Evolutionary conservation across 345 rosid species (phyloP).

Genomic region (Lepidium sativum): DNA sequence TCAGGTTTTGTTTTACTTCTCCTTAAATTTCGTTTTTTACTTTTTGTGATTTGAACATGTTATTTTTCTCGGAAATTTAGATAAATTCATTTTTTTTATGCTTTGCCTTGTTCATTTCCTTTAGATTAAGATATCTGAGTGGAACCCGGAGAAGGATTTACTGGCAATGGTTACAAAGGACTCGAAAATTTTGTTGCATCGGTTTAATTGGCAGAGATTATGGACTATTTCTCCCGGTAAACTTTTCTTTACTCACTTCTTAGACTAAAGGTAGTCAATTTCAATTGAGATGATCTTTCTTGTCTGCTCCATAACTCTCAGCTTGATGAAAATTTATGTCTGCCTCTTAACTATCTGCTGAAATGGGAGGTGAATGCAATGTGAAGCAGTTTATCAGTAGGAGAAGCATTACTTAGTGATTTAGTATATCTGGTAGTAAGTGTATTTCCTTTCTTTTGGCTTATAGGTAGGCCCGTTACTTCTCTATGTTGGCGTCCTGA

Average conservation of each 20-base stretch:
- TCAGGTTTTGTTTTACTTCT: conserved; percentile 40
- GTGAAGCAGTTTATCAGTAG: background rate
- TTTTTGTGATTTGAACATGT: background rate
- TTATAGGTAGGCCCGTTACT: conserved; percentile 50
- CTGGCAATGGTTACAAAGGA: conserved; percentile 80
- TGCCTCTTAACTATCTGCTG: background rate
- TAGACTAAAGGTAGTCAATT: background rate
- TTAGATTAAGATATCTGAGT: conserved; percentile 61
- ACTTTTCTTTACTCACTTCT: background rate
- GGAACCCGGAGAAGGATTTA: conserved; percentile 87
- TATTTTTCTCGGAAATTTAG: background rate
- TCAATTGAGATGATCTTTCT: background rate
- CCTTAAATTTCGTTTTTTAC: background rate
- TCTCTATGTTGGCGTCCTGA: conserved; percentile 90
- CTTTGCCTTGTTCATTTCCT: background rate
- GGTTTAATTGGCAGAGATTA: conserved; percentile 89
- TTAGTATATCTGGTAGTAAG: background rate
- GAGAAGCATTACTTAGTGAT: background rate
- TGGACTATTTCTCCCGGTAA: conserved; percentile 73
- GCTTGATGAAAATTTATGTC: background rate
- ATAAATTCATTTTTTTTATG: background rate
- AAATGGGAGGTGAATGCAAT: background rate
- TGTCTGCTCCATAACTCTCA: background rate
- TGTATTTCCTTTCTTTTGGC: background rate
- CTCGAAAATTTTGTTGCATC: conserved; percentile 64